A percentile compares a stretch with the other conserved stretches of the same genome.
Evolutionary conservation across 2,329 filamentous ascomycete species (phyloP).

Genomic region (Fusarium chlamydosporum): DNA sequence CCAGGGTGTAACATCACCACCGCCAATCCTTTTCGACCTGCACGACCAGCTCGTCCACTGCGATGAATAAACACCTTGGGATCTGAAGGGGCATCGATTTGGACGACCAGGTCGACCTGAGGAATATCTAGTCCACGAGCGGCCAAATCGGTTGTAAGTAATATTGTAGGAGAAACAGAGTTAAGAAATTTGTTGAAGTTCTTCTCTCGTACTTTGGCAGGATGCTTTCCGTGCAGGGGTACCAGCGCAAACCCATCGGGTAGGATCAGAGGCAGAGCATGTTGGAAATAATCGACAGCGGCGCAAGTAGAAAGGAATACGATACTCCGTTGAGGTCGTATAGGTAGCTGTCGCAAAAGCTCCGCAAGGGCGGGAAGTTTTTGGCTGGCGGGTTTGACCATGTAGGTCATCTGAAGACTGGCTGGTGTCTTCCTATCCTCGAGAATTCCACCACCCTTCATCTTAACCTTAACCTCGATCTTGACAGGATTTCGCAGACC

Average conservation of each 20-base stretch:
- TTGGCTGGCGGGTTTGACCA: slow-evolving; percentile 80
- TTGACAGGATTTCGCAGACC: slow-evolving; percentile 95
- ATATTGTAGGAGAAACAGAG: slow-evolving; percentile 80
- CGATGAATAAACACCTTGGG: slow-evolving; percentile 97
- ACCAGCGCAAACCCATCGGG: slow-evolving; percentile 78
- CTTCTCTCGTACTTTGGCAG: slow-evolving; percentile 86
- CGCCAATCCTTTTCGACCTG: slow-evolving; percentile 86
- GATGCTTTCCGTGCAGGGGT: slow-evolving; percentile 92
- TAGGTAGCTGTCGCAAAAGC: slow-evolving; percentile 77
- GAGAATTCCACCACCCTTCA: slow-evolving; percentile 73
- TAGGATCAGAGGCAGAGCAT: slow-evolving; percentile 80
- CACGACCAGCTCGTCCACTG: slow-evolving; percentile 89
- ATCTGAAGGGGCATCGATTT: slow-evolving; percentile 86
- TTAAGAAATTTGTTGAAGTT: slow-evolving; percentile 87
- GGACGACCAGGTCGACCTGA: slow-evolving; percentile 89
- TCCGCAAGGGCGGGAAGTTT: slow-evolving; percentile 82
- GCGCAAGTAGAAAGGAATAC: slow-evolving; percentile 95
- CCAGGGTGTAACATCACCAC: slow-evolving; percentile 89
- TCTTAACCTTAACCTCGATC: slow-evolving; percentile 91
- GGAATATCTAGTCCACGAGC: slow-evolving; percentile 93
- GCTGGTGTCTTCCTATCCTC: slow-evolving; percentile 92
- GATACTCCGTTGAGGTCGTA: slow-evolving; percentile 85
- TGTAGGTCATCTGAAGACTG: slow-evolving; percentile 91
- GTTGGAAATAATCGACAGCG: slow-evolving; percentile 93
- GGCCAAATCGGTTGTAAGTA: slow-evolving; percentile 93